phyloP scores from a whole-genome alignment of 1,139 yeast genomes.

The Lodderomyces orthopsilosis region DNA sequence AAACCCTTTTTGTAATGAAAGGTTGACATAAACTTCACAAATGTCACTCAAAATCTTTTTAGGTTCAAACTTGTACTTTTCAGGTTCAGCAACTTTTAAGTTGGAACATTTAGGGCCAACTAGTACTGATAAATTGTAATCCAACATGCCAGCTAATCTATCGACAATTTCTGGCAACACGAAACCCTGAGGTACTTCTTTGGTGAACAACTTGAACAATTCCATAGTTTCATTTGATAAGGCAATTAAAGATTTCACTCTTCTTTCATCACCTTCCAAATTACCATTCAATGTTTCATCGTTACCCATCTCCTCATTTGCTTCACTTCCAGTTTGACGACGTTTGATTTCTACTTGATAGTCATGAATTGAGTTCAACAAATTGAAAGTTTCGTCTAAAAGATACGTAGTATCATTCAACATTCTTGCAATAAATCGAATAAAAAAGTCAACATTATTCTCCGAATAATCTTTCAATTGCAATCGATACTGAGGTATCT shows the following conservation, averaged over 20 bases:
- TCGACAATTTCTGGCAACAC: slow-evolving; percentile 88
- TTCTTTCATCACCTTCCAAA: slow-evolving; percentile 63
- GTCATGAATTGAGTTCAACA: slow-evolving; percentile 72
- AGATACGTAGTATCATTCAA: slow-evolving; percentile 90
- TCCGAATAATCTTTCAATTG: slow-evolving; percentile 69
- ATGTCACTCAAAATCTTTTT: slow-evolving; percentile 65
- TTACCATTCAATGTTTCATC: slow-evolving; percentile 59
- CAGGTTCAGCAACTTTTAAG: slow-evolving; percentile 81
- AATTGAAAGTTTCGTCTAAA: slow-evolving; percentile 85
- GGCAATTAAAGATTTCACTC: slow-evolving; percentile 80
- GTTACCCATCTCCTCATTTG: slow-evolving; percentile 49
- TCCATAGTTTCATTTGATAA: slow-evolving; percentile 80
- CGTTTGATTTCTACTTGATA: slow-evolving; percentile 57
- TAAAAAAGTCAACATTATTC: slow-evolving; percentile 73
- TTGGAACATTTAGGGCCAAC: slow-evolving; percentile 95
- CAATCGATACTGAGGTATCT: slow-evolving; percentile 59
- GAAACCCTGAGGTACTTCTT: slow-evolving; percentile 84
- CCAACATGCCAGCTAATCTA: slow-evolving; percentile 91
- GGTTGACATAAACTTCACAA: slow-evolving; percentile 71
- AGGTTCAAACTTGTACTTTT: slow-evolving; percentile 81
- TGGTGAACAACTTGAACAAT: slow-evolving; percentile 76
- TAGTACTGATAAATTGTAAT: slow-evolving; percentile 82
- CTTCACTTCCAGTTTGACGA: slow-evolving; percentile 17
- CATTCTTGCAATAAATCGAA: slow-evolving; percentile 90
- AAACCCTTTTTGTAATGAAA: slow-evolving; percentile 63